Base-by-base conservation (phyloP, 2,329 filamentous ascomycete genomes). In the Lasiodiplodia hormozganensis region DNA sequence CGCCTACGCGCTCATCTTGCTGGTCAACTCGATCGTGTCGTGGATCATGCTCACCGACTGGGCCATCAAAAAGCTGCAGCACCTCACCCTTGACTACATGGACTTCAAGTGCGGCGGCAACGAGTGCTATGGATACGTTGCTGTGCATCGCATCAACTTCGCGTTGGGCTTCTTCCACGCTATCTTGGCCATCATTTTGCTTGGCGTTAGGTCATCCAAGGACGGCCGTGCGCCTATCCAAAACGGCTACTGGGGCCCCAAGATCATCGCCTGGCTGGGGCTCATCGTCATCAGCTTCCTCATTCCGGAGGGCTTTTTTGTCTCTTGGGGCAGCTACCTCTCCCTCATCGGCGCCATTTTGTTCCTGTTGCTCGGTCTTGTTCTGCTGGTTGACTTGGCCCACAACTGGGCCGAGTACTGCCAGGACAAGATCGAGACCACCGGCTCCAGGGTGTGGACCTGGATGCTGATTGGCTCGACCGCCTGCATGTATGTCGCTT, bases 11-110 rank as follows among this genome's bases (percentile, higher is more conserved):
- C 88, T 98, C 76, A 91, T 99, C 71, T 92, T 99, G 67, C 89
- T 99, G 73, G 83, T 98, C 81, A 99, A 99, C 86, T 97, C 95
- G 69, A 97, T 98, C 72, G 80, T 98, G 64, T 95, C 96, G 43
- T 99, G 96, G 96, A 93, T 99, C 74, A 97, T 98, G 93, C 93
- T 99, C 83, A 99, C 96, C 25, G 93, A 94, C 65, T 99, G 96
- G 96, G 96, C 96, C 40, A 92, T 99, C 78, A 93, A 97, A 76
- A 98, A 98, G 79, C 86, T 99, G 6, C 90, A 98, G 81, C 89
- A 96, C 72, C 85, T 98, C 67, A 96, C 93, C 14, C 87, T 99
- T 72, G 94, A 98, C 82, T 98, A 97, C 77, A 94, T 99, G 84
- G 94, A 93, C 76, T 97, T 99, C 77, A 91, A 91, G 76, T 99